Evolutionary conservation across 768 basidiomycete species (phyloP).

Genomic region (Boletus subcaerulescens): DNA sequence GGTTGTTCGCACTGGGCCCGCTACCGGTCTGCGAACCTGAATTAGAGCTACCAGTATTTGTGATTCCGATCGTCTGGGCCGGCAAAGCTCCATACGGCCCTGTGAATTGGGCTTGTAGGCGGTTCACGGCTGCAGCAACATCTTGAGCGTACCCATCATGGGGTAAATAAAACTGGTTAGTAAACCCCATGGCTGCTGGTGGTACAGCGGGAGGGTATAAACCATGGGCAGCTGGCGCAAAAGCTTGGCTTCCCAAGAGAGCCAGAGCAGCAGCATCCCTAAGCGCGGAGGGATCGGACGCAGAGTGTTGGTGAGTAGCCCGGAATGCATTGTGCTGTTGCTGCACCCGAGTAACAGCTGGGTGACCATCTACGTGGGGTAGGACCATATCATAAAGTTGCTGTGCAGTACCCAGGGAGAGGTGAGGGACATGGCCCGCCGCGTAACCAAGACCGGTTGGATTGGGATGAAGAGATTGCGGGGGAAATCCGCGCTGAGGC

Average conservation of each 20-base stretch:
- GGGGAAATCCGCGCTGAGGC: slow-evolving; percentile 54
- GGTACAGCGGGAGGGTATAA: slow-evolving; percentile 50
- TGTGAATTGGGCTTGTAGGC: slow-evolving; percentile 53
- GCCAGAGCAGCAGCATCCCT: slow-evolving; percentile 70
- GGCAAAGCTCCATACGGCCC: slow-evolving; percentile 53
- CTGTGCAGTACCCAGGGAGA: slow-evolving; percentile 71
- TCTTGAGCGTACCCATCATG: slow-evolving; percentile 58
- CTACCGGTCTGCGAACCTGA: slow-evolving; percentile 35
- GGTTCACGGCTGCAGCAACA: slow-evolving; percentile 55
- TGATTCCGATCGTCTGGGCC: slow-evolving; percentile 41
- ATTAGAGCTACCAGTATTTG: slow-evolving; percentile 38
- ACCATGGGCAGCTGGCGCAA: slow-evolving; percentile 42
- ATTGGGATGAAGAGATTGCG: slow-evolving; percentile 52
- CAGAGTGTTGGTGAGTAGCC: slow-evolving; percentile 74
- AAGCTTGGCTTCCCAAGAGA: slow-evolving; percentile 56
- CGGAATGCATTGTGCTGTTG: slow-evolving; percentile 77
- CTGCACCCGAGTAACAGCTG: slow-evolving; percentile 72
- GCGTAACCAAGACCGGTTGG: slow-evolving; percentile 54
- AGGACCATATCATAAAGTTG: slow-evolving; percentile 81
- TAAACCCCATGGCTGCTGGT: slow-evolving; percentile 51
- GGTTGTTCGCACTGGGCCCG: slow-evolving; percentile 88
- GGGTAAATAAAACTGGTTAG: slow-evolving; percentile 65
- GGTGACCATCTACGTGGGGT: slow-evolving; percentile 48
- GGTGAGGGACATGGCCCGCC: slow-evolving; percentile 57
- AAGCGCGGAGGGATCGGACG: slow-evolving; percentile 75